Base-by-base conservation (phyloP, 169 alveolate genomes). In the Plasmodium ovale region DNA sequence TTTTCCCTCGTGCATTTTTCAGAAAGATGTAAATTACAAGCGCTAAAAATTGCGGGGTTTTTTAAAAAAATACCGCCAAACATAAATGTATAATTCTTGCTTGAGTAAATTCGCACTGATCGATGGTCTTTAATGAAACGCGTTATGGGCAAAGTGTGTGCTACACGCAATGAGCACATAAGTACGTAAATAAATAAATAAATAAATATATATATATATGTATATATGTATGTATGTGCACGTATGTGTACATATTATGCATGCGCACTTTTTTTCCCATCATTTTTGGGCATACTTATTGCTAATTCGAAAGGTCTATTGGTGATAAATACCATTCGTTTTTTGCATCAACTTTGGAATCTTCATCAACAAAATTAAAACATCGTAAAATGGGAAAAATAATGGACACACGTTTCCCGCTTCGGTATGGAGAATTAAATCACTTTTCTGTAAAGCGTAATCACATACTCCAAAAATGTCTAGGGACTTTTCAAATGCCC, bases 401-500 rank as follows among this genome's bases (percentile, higher is more conserved):
- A 23, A 59, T 23, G 77, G n/a, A 67, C 44, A 35, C 5, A 47
- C 16, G 16, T 47, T 47, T 47, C 16, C 10, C 56, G 25, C 12
- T 3, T 47, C 16, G 56, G 56, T 47, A 47, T 14, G 23, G 56
- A 3, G 16, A 47, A 47, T 44, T 14, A 44, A 44, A 44, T 47
- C 12, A 47, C 16, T 47, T 14, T 14, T 2, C 56, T 47, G 1
- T 47, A 14, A 47, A 5, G 56, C 12, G 12, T 47, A 14, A 47
- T 47, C 23, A 47, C 56, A 47, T 47, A 47, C 23, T 47, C 2
- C 25, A 44, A 44, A 47, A 23, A n/a, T 69, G 82, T 69, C 82
- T 69, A 69, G 35, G 31, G 47, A 54, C n/a, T n/a, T n/a, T n/a
- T n/a, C 19, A 33, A 37, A 33, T 51, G 19, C 23, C 33, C 82